Base-by-base conservation (phyloP, 1,284 basidiomycete species). In the Trichosporon sp. region DNA sequence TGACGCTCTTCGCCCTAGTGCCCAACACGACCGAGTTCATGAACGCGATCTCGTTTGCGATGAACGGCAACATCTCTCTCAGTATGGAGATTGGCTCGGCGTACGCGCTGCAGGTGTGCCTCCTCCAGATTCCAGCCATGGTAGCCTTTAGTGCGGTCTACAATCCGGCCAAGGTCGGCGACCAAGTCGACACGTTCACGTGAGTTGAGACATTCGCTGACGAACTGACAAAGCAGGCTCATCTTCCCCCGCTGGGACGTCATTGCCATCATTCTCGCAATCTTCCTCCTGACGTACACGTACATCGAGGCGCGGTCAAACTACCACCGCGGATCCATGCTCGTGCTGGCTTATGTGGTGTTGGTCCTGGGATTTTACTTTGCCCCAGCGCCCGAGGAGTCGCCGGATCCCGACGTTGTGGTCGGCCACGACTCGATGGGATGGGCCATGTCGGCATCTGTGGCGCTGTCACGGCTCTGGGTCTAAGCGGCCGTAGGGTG, bases 71-170 rank as follows among this genome's bases (percentile, higher is more conserved):
- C 78, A 99, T 99, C 70, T 93, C 96, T 1, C 82, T 99, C 23
- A 96, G 93, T 80, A 96, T 99, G 93, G 96, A 99, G 81, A 99
- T 99, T 70, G 96, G 96, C 14, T 98, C 95, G 0, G 96, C 96
- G 1, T 99, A 99, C 78, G 96, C 95, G 4, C 84, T 99, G 5
- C 96, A 99, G 81, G 96, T 99, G 19, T 99, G 96, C 79, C 83
- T 99, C 62, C 86, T 99, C 23, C 96, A 99, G 81, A 95, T 99
- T 56, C 96, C 96, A 1, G 93, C 94, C 2, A 98, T 99, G 95
- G 94, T 99, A 13, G 94, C 92, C 0, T 99, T 99, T 79, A 95
- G 92, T 44, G 95, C 94, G 1, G 91, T 91, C 86, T 96, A 95
- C 78, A 87, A 88, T 69, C 88, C 92, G 4, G 83, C 86, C 61